Percentiles rank a stretch among this genome's conserved stretches.
Conservation (phyloP, 2,329 filamentous ascomycete species). For the Clonostachys rosea region DNA sequence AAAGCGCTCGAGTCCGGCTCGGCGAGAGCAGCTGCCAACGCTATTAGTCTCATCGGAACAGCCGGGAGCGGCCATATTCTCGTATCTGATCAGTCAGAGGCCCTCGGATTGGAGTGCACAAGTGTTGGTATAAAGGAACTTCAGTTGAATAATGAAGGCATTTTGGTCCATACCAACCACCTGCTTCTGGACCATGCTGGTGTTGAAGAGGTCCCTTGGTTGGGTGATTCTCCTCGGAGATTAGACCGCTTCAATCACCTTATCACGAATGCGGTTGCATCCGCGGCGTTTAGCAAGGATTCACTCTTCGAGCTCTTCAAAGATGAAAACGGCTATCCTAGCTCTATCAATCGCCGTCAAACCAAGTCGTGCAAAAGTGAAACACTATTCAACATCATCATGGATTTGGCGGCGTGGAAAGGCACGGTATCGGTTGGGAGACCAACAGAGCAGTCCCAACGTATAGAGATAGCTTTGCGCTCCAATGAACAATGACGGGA, state of each 20-base stretch:
- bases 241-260: slow-evolving; percentile 16
- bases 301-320: slow-evolving; percentile 11
- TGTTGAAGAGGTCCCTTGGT: slow-evolving; percentile 20
- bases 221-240: slow-evolving; percentile 17
- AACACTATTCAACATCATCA: slow-evolving; percentile 18
- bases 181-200: slow-evolving; percentile 16
- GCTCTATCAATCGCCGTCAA: slow-evolving; percentile 18
- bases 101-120: slow-evolving; percentile 5
- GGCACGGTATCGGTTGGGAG: slow-evolving; percentile 20
- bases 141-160: slow-evolving; percentile 1
- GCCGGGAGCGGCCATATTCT: slow-evolving; percentile 6
- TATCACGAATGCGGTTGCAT: not conserved
- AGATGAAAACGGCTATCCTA: slow-evolving; percentile 18
- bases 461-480: too few species aligned
- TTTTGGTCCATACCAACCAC: slow-evolving; percentile 6
- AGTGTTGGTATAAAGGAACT: slow-evolving; percentile 1
- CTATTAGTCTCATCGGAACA: not conserved
- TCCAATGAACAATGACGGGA: too few species aligned
- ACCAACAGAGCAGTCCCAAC: slow-evolving; percentile 4
- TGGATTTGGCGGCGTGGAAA: not conserved
- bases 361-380: slow-evolving; percentile 9
- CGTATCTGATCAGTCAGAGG: slow-evolving; percentile 1
- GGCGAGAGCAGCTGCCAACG: not conserved
- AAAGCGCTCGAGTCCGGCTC: slow-evolving; percentile 46
- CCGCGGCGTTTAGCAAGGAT: not conserved